Base-by-base conservation (phyloP, 371 early-diverging fungal species). In the Umbelopsis sp. region DNA sequence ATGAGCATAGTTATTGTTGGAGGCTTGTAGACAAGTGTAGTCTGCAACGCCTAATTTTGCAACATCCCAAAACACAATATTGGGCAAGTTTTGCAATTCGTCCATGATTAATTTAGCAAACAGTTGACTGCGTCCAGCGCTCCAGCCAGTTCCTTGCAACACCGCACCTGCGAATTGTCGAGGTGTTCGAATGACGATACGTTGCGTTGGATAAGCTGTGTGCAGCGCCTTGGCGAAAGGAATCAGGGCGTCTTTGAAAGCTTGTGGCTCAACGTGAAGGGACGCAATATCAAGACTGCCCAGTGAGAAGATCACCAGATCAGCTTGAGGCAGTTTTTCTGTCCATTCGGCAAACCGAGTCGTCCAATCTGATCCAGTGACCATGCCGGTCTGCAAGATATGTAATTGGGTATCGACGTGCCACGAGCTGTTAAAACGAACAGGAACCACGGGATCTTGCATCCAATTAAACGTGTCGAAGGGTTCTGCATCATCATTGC, bases 31-130 rank as follows among this genome's bases (percentile, higher is more conserved):
- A 48, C 82, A 82, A 24, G 65, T 76, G 18, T 72, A 70, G 7
- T 77, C 78, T 12, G 71, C 65, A 4, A 76, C 71, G 25, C 81
- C 81, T 18, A 81, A 63, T 38, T 72, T 71, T 57, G 77, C 73
- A n/a, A 68, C 66, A 65, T 77, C 76, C 81, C 81, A 81, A 12
- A 79, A 53, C 9, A 70, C 25, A 4, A 80, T 51, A 8, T 70
- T 72, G 53, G 52, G 44, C 14, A 66, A 50, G 44, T 22, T 35
- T 50, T 35, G 66, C 38, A 12, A 74, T 4, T 57, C 53, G 14
- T 78, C 66, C n/a, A 72, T 72, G 20, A 81, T 63, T 3, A 74
- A 65, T 25, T 72, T 75, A 6, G 77, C 66, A 67, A 75, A 81
- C 7, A 79, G 77, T 20, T 65, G 65, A 62, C 79, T 79, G n/a